Base-by-base conservation (phyloP, 1,284 basidiomycete genomes). In the Cryptococcus sp. region DNA sequence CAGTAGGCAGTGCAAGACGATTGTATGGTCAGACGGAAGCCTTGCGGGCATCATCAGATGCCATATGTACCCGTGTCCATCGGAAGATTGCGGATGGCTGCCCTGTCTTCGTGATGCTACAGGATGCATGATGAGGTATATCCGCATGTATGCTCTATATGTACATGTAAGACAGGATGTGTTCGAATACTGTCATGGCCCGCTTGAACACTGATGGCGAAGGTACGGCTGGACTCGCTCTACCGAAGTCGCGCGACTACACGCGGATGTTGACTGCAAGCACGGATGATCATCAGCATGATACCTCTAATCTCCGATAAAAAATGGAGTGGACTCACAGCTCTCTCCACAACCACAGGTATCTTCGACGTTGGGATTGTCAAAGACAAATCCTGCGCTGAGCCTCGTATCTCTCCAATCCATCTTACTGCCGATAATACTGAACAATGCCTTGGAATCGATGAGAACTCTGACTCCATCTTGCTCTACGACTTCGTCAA, bases 371-470 rank as follows among this genome's bases (percentile, higher is more conserved):
- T 77, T 77, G 15, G 75, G 75, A 60, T 77, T 77, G 49, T 77
- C 75, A 67, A 77, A 77, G 15, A 77, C 72, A 52, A 77, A 77
- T 0, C 75, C 75, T 7, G 74, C 73, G 51, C 90, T 93, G 48
- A 97, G 80, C 39, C 86, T 80, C 77, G 93, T 91, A 81, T 99
- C 96, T 63, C 89, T 84, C 96, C 96, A 99, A 75, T 96, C 93
- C 96, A 99, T 99, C 82, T 90, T 89, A 75, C 91, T 94, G 45
- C 96, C 96, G 66, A 99, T 98, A 72, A 99, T 96, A 62, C 90
- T 93, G 79, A 99, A 99, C 64, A 99, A 81, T 23, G 96, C 96
- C 79, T 96, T 97, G 76, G 88, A 90, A 81, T 99, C 96, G 75
- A 99, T 93, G 61, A 99, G 82, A 43, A 99, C 95, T 69, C 84